phyloP scores from a whole-genome alignment of 164 flowering plant genomes.

The Malania oleifera region DNA sequence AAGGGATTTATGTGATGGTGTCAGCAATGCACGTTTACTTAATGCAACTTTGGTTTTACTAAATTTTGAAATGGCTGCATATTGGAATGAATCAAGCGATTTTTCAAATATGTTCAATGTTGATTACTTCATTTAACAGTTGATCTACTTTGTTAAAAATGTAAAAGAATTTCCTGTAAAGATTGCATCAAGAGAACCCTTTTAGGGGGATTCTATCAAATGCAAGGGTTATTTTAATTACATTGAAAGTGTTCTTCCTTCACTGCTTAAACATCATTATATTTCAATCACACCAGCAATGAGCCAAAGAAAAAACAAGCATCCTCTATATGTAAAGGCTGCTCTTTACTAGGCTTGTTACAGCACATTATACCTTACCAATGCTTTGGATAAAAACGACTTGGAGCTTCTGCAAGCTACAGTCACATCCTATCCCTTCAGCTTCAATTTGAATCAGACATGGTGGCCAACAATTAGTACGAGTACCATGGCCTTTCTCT shows the following conservation, averaged over 20 bases:
- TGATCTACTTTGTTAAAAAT: slow-evolving; percentile 61
- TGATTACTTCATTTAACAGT: slow-evolving; percentile 75
- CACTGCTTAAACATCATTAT: slow-evolving; percentile 61
- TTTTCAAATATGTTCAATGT: slow-evolving; percentile 99
- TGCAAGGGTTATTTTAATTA: slow-evolving; percentile 96
- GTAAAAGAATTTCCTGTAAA: slow-evolving; percentile 69
- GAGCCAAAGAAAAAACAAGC: slow-evolving; percentile 98
- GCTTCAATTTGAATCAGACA: slow-evolving; percentile 96
- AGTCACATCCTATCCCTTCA: slow-evolving; percentile 91
- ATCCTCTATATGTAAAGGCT: slow-evolving; percentile 77
- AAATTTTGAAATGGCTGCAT: slow-evolving; percentile 92
- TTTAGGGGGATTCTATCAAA: slow-evolving; percentile 82
- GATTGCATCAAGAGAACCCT: slow-evolving; percentile 65
- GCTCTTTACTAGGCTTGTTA: slow-evolving; percentile 91
- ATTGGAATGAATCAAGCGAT: slow-evolving; percentile 99
- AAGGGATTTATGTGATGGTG: slow-evolving; percentile 95
- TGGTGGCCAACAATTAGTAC: slow-evolving; percentile 96
- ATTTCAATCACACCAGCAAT: slow-evolving; percentile 91
- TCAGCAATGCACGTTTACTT: slow-evolving; percentile 87
- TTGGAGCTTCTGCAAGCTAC: slow-evolving; percentile 60
- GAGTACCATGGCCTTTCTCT: slow-evolving; percentile 62
- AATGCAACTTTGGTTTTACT: slow-evolving; percentile 95
- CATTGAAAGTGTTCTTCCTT: slow-evolving; percentile 82
- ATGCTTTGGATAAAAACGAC: slow-evolving; percentile 59
- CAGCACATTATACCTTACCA: slow-evolving; percentile 64